Percentiles rank a stretch among this genome's conserved stretches.
These are phyloP conservation scores for Cercospora sp. DNA, from an alignment of 2,329 filamentous ascomycete genomes.

Conservation along the genomic window DNA sequence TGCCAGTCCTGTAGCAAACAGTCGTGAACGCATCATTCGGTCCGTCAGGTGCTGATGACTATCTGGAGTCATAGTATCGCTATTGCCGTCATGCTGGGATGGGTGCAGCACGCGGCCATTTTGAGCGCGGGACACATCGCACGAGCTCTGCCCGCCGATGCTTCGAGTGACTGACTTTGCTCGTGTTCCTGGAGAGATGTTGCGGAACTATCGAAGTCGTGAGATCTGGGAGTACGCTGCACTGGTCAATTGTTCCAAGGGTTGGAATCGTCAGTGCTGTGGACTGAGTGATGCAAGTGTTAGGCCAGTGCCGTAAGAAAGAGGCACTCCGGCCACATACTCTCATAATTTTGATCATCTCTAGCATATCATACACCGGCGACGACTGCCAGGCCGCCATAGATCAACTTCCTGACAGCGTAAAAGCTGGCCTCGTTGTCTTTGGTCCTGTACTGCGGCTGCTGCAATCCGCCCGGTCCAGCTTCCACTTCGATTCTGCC, in stretches of 20 bases:
- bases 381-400: constrained; percentile 90
- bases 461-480: constrained; percentile 55
- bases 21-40: constrained; percentile 4
- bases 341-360: constrained; percentile 4
- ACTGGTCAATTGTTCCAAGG: background rate
- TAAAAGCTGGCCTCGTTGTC: constrained; percentile 70
- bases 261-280: background rate
- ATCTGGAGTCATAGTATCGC: background rate
- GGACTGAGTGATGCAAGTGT: background rate
- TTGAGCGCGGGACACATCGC: background rate
- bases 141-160: background rate
- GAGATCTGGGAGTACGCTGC: background rate
- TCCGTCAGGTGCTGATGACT: constrained; percentile 1
- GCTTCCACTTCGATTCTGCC: constrained; percentile 80
- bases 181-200: background rate
- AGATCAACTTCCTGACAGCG: constrained; percentile 86
- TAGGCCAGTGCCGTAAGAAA: background rate
- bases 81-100: background rate
- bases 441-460: constrained; percentile 37
- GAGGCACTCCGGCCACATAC: background rate
- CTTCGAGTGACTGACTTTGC: background rate
- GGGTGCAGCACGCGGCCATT: background rate
- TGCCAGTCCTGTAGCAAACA: constrained; percentile 20
- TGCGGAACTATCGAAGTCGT: background rate
- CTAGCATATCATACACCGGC: constrained; percentile 53